Conservation (phyloP, 148 eudicot species). For the Gaultheria prostrata region DNA sequence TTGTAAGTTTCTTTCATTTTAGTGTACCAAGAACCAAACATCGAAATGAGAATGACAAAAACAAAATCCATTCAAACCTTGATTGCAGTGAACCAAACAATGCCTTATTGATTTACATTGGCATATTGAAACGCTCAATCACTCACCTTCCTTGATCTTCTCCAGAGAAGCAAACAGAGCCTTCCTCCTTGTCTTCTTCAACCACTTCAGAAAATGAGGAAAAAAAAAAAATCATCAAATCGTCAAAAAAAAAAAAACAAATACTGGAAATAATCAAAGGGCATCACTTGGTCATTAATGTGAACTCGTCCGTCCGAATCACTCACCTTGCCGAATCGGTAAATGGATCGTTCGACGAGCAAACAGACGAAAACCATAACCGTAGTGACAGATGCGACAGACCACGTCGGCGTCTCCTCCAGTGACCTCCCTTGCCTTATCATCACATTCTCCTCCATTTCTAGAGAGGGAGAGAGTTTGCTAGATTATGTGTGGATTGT, state of each 20-base stretch:
- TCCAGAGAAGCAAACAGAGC: slow-evolving; percentile 90
- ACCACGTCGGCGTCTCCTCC: slow-evolving; percentile 96
- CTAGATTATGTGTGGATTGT: background rate
- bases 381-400: slow-evolving; percentile 90
- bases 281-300: background rate
- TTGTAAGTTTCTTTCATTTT: background rate
- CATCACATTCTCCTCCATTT: slow-evolving; percentile 35
- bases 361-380: slow-evolving; percentile 90
- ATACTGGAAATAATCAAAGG: no score
- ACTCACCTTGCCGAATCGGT: slow-evolving; percentile 93
- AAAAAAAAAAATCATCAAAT: background rate
- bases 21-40: background rate
- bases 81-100: background rate
- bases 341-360: slow-evolving; percentile 75
- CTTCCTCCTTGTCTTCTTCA: slow-evolving; percentile 90
- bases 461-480: background rate
- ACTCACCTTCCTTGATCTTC: slow-evolving; percentile 90
- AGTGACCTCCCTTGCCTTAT: slow-evolving; percentile 84
- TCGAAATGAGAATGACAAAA: background rate
- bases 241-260: background rate
- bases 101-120: background rate
- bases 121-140: background rate
- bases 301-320: slow-evolving; percentile 17
- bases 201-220: slow-evolving; percentile 48
- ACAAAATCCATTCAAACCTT: background rate